These are phyloP conservation scores for Tripidium arundinaceum DNA, from an alignment of 202 grass and related monocot genomes.

Conservation along the genomic window DNA sequence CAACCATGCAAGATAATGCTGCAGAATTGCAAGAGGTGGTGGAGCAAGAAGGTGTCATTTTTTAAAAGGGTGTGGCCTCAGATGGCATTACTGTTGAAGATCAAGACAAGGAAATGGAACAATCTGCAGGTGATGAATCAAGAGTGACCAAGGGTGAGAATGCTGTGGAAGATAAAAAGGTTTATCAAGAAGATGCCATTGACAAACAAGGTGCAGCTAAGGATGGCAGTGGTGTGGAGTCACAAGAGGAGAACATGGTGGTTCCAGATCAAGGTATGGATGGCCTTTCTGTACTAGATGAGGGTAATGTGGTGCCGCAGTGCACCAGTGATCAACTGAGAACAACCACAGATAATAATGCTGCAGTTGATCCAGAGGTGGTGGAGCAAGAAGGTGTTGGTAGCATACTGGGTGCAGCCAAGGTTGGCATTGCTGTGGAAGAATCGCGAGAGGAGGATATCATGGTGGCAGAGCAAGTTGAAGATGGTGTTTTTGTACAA, in stretches of 20 bases:
- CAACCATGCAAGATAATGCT: not conserved
- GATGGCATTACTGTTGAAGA: not conserved
- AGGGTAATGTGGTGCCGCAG: not conserved
- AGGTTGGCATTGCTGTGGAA: not conserved
- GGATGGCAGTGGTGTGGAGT: not conserved
- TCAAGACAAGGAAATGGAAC: slow-evolving; percentile 18
- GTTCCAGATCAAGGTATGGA: not conserved
- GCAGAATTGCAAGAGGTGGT: not conserved
- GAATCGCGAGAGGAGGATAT: not conserved
- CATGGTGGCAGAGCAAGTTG: not conserved
- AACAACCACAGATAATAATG: not conserved
- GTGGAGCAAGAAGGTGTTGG: slow-evolving; percentile 12
- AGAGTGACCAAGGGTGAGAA: not conserved
- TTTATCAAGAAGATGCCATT: slow-evolving; percentile 14
- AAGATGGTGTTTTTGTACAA: not conserved
- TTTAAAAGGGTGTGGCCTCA: not conserved
- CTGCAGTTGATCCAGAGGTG: not conserved
- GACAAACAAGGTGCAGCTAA: not conserved
- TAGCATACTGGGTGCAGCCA: not conserved
- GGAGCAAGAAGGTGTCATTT: not conserved
- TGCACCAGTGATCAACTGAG: not conserved
- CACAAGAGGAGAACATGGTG: slow-evolving; percentile 4
- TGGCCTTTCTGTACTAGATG: not conserved
- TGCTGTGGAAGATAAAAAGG: not conserved
- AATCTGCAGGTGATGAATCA: not conserved